Evolutionary conservation across 1,284 basidiomycete genomes (phyloP).

Genomic region (Fomes fomentarius): DNA sequence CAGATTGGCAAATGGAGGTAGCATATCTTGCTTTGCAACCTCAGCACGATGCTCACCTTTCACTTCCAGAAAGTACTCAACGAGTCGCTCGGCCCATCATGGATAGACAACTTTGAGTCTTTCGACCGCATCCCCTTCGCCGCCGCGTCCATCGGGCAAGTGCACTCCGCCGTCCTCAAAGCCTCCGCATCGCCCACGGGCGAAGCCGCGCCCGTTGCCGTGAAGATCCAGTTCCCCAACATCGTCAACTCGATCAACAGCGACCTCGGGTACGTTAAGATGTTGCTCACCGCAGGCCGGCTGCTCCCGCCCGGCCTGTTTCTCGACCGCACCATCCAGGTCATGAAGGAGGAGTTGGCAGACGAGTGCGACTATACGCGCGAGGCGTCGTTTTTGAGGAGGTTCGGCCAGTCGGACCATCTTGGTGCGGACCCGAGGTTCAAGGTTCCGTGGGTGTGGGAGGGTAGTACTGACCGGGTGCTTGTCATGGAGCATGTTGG

Average conservation of each 20-base stretch:
- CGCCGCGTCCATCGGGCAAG: slow-evolving; percentile 97
- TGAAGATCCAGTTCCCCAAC: slow-evolving; percentile 97
- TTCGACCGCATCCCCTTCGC: slow-evolving; percentile 93
- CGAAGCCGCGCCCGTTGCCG: slow-evolving; percentile 69
- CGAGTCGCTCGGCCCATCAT: slow-evolving; percentile 76
- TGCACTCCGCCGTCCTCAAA: slow-evolving; percentile 79
- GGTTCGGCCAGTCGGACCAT: slow-evolving; percentile 57
- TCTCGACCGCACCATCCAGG: slow-evolving; percentile 85
- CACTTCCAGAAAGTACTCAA: slow-evolving; percentile 71
- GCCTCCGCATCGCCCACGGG: slow-evolving; percentile 53
- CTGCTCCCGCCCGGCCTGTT: slow-evolving; percentile 90
- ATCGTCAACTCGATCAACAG: slow-evolving; percentile 86
- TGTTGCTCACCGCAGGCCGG: slow-evolving; percentile 79
- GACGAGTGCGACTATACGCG: slow-evolving; percentile 96
- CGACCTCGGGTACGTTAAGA: slow-evolving; percentile 86
- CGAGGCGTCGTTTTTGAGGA: slow-evolving; percentile 77
- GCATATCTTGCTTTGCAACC: neutral
- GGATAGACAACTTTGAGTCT: slow-evolving; percentile 71
- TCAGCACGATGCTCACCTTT: neutral
- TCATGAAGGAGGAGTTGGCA: slow-evolving; percentile 89
- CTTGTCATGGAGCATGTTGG: slow-evolving; percentile 90
- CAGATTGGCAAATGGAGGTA: slow-evolving; percentile 96
- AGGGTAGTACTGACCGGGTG: slow-evolving; percentile 80
- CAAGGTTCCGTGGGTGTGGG: slow-evolving; percentile 87
- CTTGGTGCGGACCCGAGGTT: slow-evolving; percentile 71